Evolutionary conservation across 164 flowering plant species (phyloP), one percentile per base, ranked within the genome.

Genomic region (Cinnamomum chago): DNA sequence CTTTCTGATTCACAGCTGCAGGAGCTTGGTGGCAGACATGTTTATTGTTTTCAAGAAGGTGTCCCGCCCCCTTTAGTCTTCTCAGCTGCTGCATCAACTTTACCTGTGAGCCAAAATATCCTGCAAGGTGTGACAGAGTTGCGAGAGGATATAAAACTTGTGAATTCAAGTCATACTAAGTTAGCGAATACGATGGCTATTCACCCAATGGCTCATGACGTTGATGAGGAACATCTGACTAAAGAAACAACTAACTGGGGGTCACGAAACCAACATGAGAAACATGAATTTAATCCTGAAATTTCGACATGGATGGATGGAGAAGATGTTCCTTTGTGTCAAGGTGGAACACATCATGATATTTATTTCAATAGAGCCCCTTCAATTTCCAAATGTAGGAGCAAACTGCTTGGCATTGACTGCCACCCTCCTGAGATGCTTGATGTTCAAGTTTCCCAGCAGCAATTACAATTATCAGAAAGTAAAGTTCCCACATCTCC

Each of bases 1-100:
- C 77, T 80, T 76, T 86, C 95, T 47, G 97, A 88, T 75, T 85
- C 98, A n/a, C 77, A 72, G 71, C 84, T 81, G 73, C 83, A 76
- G 65, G 83, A 81, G 33, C 76, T 72, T 47, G 75, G 69, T 33
- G 72, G 67, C 10, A 76, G 51, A 50, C 65, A 77, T 15, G 47
- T 47, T 52, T 75, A 72, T 62, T 40, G 74, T 64, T 75, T 76
- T 22, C 82, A 72, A 58, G 89, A 82, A 72, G 78, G 69, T 67
- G 17, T 24, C 2, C 58, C 65, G 1, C 68, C 82, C 40, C 78
- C 83, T 18, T 79, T 76, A 64, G 81, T 78, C 40, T 74, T 73
- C 74, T 78, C 67, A 73, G 75, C 78, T 11, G 76, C 73, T 62
- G 79, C 76, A 72, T 82, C 80, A 66, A 82, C 84, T 70, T 71